Percentiles rank a stretch among this genome's conserved stretches.
phyloP scores from a whole-genome alignment of 352 stramenopile species.

The Globisporangium cederbergense region DNA sequence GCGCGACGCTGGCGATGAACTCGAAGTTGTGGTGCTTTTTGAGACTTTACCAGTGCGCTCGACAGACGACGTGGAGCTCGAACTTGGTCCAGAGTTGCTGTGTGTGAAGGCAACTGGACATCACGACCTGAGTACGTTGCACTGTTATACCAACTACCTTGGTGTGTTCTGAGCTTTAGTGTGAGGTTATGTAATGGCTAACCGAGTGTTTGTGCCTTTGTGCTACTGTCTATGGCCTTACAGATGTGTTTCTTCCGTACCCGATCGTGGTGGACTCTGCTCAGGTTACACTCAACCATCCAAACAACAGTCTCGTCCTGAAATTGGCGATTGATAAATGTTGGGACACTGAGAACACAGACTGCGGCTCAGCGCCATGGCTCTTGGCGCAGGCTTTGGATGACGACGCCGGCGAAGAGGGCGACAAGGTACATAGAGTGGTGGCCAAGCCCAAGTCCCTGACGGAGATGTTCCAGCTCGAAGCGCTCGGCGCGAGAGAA shows the following conservation, averaged over 20 bases:
- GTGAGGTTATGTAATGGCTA: too few relatives aligned
- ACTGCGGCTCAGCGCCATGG: conserved; percentile 67
- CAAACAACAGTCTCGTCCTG: conserved; percentile 37
- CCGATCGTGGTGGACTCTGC: conserved; percentile 36
- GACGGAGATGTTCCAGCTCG: conserved; percentile 68
- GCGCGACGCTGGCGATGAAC: conserved; percentile 23
- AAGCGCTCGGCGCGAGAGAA: conserved; percentile 12
- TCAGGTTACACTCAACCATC: conserved; percentile 33
- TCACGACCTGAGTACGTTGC: conserved; percentile 42
- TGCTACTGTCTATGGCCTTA: background rate
- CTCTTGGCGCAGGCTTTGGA: conserved; percentile 51
- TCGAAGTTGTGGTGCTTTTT: conserved; percentile 43
- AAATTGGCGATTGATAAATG: conserved; percentile 43
- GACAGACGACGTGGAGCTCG: conserved; percentile 36
- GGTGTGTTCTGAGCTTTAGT: too few relatives aligned
- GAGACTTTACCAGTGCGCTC: conserved; percentile 23
- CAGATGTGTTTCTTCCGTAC: conserved; percentile 65
- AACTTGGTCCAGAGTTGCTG: conserved; percentile 48
- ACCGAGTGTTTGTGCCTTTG: too few relatives aligned
- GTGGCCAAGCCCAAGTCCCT: conserved; percentile 39
- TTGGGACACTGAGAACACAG: conserved; percentile 37
- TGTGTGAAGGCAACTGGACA: conserved; percentile 43
- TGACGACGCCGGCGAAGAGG: conserved; percentile 18
- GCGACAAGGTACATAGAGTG: conserved; percentile 2
- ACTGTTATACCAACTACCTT: too few relatives aligned